Percentiles rank a stretch among this genome's conserved stretches.
phyloP scores from a whole-genome alignment of 345 rosid genomes.

The Isatis tinctoria region DNA sequence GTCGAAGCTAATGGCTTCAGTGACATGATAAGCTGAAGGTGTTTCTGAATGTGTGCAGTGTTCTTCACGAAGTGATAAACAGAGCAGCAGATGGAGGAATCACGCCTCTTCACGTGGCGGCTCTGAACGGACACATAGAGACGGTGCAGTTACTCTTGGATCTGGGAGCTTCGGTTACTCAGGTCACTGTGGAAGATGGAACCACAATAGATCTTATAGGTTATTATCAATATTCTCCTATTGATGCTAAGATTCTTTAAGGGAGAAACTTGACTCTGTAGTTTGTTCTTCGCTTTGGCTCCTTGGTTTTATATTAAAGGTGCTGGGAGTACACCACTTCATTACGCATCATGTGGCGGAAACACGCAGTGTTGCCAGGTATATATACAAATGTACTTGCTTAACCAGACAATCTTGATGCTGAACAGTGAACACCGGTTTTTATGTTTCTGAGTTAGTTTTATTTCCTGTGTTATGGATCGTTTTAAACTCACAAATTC shows the following conservation, averaged over 20 bases:
- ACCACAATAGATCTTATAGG: constrained; percentile 94
- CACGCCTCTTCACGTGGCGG: constrained; percentile 92
- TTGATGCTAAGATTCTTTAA: background rate
- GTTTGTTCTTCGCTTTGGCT: constrained; percentile 11
- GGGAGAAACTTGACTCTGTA: background rate
- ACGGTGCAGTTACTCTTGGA: constrained; percentile 79
- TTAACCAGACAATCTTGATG: background rate
- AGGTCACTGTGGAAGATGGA: constrained; percentile 87
- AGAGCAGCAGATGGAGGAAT: constrained; percentile 95
- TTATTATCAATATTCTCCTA: constrained; percentile 3
- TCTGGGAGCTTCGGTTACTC: constrained; percentile 76
- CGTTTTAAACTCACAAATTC: background rate
- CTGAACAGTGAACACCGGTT: background rate
- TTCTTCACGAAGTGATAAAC: constrained; percentile 59
- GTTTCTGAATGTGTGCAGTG: constrained; percentile 36
- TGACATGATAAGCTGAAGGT: background rate
- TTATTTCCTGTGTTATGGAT: background rate
- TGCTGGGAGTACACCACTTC: constrained; percentile 91
- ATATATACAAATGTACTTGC: constrained; percentile 18
- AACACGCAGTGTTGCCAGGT: constrained; percentile 91
- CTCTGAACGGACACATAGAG: constrained; percentile 84
- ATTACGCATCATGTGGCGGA: constrained; percentile 99
- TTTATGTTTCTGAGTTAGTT: background rate
- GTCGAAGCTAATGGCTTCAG: background rate
- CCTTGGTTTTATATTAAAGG: constrained; percentile 43